Conservation (phyloP, 352 stramenopile genomes). For the Phytophthora pini region DNA sequence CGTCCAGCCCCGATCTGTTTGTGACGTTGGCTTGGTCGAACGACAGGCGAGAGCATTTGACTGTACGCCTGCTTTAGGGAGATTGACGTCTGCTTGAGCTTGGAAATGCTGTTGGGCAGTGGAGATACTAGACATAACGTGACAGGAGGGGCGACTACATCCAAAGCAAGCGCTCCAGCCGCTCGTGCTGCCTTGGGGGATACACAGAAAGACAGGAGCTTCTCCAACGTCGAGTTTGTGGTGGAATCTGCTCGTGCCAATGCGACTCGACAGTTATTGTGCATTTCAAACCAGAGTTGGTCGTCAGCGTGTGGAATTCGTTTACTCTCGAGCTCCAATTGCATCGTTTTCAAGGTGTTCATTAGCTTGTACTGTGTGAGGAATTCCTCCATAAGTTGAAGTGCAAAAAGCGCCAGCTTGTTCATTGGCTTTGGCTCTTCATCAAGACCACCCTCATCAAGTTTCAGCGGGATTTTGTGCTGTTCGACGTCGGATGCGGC, state of each 20-base stretch:
- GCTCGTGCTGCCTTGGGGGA: conserved; percentile 23
- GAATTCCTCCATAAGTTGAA: conserved; percentile 74
- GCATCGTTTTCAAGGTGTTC: conserved; percentile 39
- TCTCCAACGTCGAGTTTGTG: conserved; percentile 49
- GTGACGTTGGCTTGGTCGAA: conserved; percentile 55
- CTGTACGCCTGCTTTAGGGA: conserved; percentile 59
- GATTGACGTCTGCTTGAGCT: conserved; percentile 39
- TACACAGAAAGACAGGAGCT: conserved; percentile 60
- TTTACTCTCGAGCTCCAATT: conserved; percentile 46
- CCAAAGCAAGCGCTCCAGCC: conserved; percentile 37
- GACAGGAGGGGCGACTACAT: conserved; percentile 44
- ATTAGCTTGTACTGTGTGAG: conserved; percentile 45
- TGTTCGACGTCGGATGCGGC: conserved; percentile 4
- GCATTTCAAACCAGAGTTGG: conserved; percentile 70
- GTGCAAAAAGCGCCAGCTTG: conserved; percentile 46
- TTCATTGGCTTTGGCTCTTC: conserved; percentile 10
- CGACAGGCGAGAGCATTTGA: conserved; percentile 60
- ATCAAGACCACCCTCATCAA: conserved; percentile 9
- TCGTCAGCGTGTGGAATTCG: conserved; percentile 27
- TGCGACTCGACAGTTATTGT: conserved; percentile 49
- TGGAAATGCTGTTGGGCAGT: conserved; percentile 39
- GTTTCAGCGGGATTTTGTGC: conserved; percentile 1
- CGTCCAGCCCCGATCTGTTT: conserved; percentile 6
- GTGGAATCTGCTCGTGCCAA: conserved; percentile 32
- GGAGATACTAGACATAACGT: conserved; percentile 48